Percentiles rank a stretch among this genome's conserved stretches.
These are phyloP conservation scores for Paramecium primaurelia DNA, from an alignment of 73 alveolate genomes.

Conservation along the genomic window DNA sequence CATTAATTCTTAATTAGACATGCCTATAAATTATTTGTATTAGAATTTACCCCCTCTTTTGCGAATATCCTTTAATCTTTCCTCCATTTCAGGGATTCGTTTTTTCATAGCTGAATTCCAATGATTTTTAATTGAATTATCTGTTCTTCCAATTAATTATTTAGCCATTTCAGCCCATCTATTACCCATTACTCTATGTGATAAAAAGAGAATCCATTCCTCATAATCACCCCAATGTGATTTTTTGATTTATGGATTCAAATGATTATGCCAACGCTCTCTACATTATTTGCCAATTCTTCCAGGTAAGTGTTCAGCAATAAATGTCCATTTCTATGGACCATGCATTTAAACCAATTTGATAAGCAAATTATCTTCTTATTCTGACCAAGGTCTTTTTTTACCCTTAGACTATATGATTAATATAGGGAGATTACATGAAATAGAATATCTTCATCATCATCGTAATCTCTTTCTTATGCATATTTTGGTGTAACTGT, in stretches of 20 bases:
- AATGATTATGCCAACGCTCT: conserved; percentile 99
- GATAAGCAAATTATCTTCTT: conserved; percentile 92
- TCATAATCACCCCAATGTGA: conserved; percentile 95
- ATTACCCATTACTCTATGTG: conserved; percentile 89
- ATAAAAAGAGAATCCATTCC: conserved; percentile 93
- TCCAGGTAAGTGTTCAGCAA: conserved; percentile 93
- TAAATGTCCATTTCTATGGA: conserved; percentile 95
- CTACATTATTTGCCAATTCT: conserved; percentile 97
- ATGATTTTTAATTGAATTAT: conserved; percentile 91
- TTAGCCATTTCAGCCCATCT: conserved; percentile 93
- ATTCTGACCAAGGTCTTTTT: conserved; percentile 95
- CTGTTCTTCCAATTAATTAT: conserved; percentile 84
- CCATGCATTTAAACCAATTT: conserved; percentile 93
- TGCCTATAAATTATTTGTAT: conserved; percentile 70
- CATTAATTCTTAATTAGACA: conserved; percentile 75
- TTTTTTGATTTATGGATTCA: conserved; percentile 94
- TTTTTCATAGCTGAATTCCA: conserved; percentile 89
- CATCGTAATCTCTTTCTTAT: conserved; percentile 10
- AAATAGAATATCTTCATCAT: conserved; percentile 16
- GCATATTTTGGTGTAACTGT: conserved; percentile 32
- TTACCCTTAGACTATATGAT: conserved; percentile 64
- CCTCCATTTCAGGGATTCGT: conserved; percentile 56
- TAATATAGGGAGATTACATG: neutral
- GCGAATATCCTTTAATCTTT: conserved; percentile 30
- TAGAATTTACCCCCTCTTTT: neutral